These are phyloP conservation scores for Dalbergia cochinchinensis DNA, from an alignment of 306 rosid genomes.

Conservation along the genomic window DNA sequence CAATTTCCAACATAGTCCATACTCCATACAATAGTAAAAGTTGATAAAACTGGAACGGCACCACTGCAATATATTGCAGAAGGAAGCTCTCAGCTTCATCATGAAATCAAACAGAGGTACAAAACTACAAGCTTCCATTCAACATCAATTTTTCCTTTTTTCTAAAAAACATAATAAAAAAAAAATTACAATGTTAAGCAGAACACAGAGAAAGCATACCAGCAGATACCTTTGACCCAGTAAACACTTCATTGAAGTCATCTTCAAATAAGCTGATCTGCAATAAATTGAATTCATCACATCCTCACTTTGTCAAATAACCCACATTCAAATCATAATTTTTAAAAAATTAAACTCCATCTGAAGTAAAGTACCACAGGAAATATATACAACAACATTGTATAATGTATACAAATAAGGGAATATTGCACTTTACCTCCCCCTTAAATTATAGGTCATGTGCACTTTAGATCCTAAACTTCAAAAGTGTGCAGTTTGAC, in stretches of 20 bases:
- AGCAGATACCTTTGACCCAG: conserved; percentile 78
- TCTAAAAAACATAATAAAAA: neutral
- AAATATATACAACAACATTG: neutral
- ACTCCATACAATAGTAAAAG: neutral
- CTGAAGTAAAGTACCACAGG: neutral
- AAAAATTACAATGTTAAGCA: neutral
- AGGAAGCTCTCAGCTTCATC: conserved; percentile 15
- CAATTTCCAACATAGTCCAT: conserved; percentile 1
- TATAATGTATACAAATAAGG: too few relatives aligned
- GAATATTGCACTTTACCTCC: too few relatives aligned
- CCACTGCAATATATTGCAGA: neutral
- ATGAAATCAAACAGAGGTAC: conserved; percentile 4
- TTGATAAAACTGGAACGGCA: conserved; percentile 1
- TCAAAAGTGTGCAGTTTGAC: too few relatives aligned
- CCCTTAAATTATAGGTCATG: too few relatives aligned
- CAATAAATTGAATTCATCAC: conserved; percentile 44
- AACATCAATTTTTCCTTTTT: neutral
- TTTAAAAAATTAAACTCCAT: neutral
- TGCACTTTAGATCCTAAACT: too few relatives aligned
- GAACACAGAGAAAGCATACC: conserved; percentile 68
- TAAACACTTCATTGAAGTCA: conserved; percentile 75
- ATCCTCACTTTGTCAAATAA: neutral
- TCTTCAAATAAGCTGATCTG: conserved; percentile 71
- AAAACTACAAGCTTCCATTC: neutral
- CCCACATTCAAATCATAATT: neutral